Percentiles rank a stretch among this genome's conserved stretches.
Evolutionary conservation across 495 filamentous ascomycete species (phyloP).

Genomic region (Penicillium canariense): DNA sequence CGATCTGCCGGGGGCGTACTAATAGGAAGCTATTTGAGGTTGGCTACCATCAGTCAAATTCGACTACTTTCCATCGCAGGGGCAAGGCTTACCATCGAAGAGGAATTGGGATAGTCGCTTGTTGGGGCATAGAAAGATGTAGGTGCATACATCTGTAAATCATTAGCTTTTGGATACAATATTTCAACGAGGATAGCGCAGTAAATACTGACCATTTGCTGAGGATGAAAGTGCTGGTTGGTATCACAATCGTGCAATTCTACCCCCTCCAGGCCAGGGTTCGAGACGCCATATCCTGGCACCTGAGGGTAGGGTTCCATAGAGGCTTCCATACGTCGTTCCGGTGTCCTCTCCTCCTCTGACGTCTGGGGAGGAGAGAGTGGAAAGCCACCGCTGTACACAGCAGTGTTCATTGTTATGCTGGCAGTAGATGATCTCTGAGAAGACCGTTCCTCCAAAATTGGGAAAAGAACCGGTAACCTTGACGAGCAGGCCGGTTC

Average conservation of each 20-base stretch:
- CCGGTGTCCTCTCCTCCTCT: slow-evolving; percentile 5
- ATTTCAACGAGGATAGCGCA: not conserved
- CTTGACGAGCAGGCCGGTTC: slow-evolving; percentile 1
- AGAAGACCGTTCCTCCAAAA: not conserved
- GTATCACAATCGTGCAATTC: not conserved
- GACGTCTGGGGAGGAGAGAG: slow-evolving; percentile 16
- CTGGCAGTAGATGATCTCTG: not conserved
- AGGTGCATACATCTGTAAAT: not conserved
- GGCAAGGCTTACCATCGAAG: slow-evolving; percentile 3
- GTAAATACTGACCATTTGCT: slow-evolving; percentile 2
- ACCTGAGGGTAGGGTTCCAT: slow-evolving; percentile 8
- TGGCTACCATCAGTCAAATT: not conserved
- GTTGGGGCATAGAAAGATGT: not conserved
- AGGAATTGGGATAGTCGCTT: not conserved
- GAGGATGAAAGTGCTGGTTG: not conserved
- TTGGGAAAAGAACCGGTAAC: slow-evolving; percentile 4
- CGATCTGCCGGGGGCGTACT: not conserved
- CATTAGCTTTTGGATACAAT: not conserved
- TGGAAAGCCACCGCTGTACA: not conserved
- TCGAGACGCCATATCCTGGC: not conserved
- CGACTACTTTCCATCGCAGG: not conserved
- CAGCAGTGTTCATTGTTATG: not conserved
- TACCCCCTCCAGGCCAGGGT: not conserved
- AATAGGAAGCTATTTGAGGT: not conserved
- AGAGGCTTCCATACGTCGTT: not conserved